Percentiles rank a stretch among this genome's conserved stretches.
Conservation (phyloP, 2,329 filamentous ascomycete species). For the Cladosporium sp. region DNA sequence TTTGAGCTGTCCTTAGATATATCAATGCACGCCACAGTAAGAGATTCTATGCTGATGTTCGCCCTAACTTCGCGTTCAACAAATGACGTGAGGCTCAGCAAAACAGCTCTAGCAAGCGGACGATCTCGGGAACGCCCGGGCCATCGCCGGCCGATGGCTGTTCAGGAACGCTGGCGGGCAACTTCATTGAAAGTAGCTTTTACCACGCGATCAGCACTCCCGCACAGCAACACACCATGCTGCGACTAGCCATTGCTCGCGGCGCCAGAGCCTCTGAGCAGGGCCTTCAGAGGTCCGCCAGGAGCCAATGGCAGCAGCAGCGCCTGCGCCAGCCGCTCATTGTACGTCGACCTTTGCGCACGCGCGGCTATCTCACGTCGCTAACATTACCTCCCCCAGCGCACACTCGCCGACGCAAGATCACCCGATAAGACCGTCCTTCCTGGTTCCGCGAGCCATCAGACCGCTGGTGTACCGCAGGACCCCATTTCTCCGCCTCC, state of each 20-base stretch:
- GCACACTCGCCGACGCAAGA: conserved; percentile 25
- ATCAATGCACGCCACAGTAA: too few relatives aligned
- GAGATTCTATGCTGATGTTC: too few relatives aligned
- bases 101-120: too few relatives aligned
- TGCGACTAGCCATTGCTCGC: conserved; percentile 19
- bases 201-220: conserved; percentile 20
- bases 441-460: conserved; percentile 27
- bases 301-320: conserved; percentile 20
- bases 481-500: conserved; percentile 21
- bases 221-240: conserved; percentile 12
- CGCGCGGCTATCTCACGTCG: conserved; percentile 7
- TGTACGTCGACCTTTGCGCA: conserved; percentile 12
- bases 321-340: conserved; percentile 14
- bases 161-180: too few relatives aligned
- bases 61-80: too few relatives aligned
- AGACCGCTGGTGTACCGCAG: conserved; percentile 26
- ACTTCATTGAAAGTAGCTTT: background rate
- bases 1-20: too few relatives aligned
- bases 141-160: too few relatives aligned
- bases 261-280: conserved; percentile 16
- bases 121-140: too few relatives aligned
- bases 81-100: too few relatives aligned
- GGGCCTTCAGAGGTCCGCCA: conserved; percentile 11
- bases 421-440: conserved; percentile 29
- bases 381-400: conserved; percentile 16